Evolutionary conservation across 2,329 filamentous ascomycete genomes (phyloP), one percentile per base, ranked within the genome.

Genomic region (Pezicula carpinea): DNA sequence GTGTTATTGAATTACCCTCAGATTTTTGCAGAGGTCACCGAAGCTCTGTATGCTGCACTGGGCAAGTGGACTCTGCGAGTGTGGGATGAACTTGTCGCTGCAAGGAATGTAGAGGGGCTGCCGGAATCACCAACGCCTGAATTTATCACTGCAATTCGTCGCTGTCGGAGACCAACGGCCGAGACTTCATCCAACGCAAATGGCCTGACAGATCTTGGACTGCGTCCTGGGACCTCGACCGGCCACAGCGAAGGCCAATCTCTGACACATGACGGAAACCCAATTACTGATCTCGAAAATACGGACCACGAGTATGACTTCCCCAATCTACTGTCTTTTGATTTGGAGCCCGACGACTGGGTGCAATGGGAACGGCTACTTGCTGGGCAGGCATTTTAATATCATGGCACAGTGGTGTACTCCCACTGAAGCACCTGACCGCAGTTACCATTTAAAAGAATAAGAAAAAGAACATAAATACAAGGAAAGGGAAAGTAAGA

Each of bases 321-420:
- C 33, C 46, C 53, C 2, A 49, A 58, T 43, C 41, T 59, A 14
- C 23, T 58, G 3, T 59, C 59, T 13, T 61, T 60, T 19, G 59
- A 63, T 23, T 52, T 58, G 50, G 53, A 63, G 29, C 51, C 58
- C 10, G 53, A 56, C 46, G 58, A 61, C 44, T 64, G 61, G 60
- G 6, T 53, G 11, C 59, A 61, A 40, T 64, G 61, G 61, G 61
- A 64, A 17, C 61, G 58, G 18, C 40, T 63, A 23, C 23, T 54
- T 41, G 43, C 53, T 35, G 55, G 50, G 18, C 57, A 59, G 22
- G 15, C 8, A 8, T 26, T 26, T 26, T 26, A 26, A n/a, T n/a
- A n/a, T n/a, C n/a, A n/a, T n/a, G n/a, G n/a, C n/a, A n/a, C n/a
- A n/a, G n/a, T n/a, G n/a, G n/a, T n/a, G n/a, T n/a, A n/a, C n/a